Evolutionary conservation across 179 eudicot genomes (phyloP).

Genomic region (Carnegiea gigantea): DNA sequence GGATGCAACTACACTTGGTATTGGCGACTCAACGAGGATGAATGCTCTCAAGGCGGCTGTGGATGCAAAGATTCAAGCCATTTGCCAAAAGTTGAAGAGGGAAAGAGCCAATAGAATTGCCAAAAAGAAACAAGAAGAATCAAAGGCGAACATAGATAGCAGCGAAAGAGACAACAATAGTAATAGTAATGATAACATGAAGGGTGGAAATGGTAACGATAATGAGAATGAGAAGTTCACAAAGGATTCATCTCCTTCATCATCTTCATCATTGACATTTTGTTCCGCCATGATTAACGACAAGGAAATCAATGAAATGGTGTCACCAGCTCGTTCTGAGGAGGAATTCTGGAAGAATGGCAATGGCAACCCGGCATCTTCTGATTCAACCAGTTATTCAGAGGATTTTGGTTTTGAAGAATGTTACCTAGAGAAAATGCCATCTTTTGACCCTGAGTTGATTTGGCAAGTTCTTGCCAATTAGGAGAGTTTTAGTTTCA

Average conservation of each 20-base stretch:
- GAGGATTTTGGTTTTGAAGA: slow-evolving; percentile 47
- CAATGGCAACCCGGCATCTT: slow-evolving; percentile 35
- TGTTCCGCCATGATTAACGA: slow-evolving; percentile 31
- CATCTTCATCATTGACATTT: slow-evolving; percentile 31
- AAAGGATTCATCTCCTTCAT: slow-evolving; percentile 26
- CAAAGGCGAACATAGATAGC: not conserved
- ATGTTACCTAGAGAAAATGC: slow-evolving; percentile 61
- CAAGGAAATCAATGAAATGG: slow-evolving; percentile 32
- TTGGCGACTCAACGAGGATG: slow-evolving; percentile 44
- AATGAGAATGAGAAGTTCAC: slow-evolving; percentile 23
- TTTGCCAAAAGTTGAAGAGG: slow-evolving; percentile 58
- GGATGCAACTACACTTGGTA: slow-evolving; percentile 47
- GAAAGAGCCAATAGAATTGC: slow-evolving; percentile 38
- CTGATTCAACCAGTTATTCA: slow-evolving; percentile 38
- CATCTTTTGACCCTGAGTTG: slow-evolving; percentile 80
- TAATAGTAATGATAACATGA: no score
- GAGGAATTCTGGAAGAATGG: slow-evolving; percentile 47
- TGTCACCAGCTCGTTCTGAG: slow-evolving; percentile 47
- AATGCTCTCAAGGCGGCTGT: slow-evolving; percentile 56
- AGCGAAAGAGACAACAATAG: not conserved
- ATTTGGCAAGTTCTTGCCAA: slow-evolving; percentile 85
- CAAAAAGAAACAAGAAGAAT: slow-evolving; percentile 35
- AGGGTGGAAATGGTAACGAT: not conserved
- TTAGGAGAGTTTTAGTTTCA: slow-evolving; percentile 26
- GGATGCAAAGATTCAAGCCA: slow-evolving; percentile 72